Base-by-base conservation (phyloP, 1,284 basidiomycete species). In the Phaffia rhodozyma region DNA sequence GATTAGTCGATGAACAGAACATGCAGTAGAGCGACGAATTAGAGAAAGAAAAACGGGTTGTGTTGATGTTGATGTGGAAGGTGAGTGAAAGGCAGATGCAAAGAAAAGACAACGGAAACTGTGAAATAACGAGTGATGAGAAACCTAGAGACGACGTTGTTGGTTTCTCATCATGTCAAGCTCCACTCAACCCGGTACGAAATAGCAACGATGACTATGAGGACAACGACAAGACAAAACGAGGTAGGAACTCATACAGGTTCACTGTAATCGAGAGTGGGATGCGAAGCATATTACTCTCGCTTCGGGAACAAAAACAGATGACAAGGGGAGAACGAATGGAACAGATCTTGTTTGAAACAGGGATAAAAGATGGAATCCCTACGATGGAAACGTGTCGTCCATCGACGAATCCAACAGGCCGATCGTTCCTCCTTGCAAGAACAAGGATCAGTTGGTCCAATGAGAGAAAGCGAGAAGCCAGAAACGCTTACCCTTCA, bases 401-500 rank as follows among this genome's bases (percentile, higher is more conserved):
- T 23, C 18, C 9, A 47, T 53, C 54, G 23, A 21, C 29, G 23
- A 55, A 55, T 5, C 29, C 23, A 55, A 32, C 23, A 6, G 54
- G 29, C n/a, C 3, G 32, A 34, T 32, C 27, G 25, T 27, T 25
- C 29, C 51, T 53, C 20, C 25, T 34, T n/a, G 23, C 23, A 55
- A 55, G 25, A 20, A 48, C 21, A 34, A 55, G 34, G 29, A n/a
- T 32, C 54, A 55, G 29, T 25, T 18, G 54, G 18, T 30, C 54
- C 21, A 71, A 67, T 69, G 67, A 71, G 72, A 51, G 53, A 61
- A 52, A 54, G 58, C 54, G 50, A 43, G 61, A 52, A 68, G 58
- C 61, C 66, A 52, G 62, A 60, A 51, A 34, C 63, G 82, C 92
- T 91, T 83, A 96, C 93, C 92, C 92, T 88, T 96, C 92, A 73